Base-by-base conservation (phyloP, 257 asterid genomes). In the Solanum medicagineum region DNA sequence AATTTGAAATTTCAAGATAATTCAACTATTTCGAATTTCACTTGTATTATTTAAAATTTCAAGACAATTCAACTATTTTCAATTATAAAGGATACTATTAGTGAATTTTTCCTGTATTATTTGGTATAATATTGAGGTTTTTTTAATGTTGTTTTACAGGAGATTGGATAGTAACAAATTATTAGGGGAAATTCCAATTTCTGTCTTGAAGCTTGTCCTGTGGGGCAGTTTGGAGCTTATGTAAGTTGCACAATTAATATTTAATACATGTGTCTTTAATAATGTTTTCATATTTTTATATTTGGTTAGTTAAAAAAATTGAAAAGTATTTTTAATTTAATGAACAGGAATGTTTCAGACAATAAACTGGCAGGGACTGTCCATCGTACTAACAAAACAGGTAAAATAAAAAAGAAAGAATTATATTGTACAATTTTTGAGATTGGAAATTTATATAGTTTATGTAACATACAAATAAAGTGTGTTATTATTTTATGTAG, bases 291-390 rank as follows among this genome's bases (percentile, higher is more conserved):
- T 55, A 59, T 59, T 59, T 59, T 59, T 1, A n/a, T n/a, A 1
- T 70, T 40, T 69, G 42, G 0, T 62, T 62, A 62, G 69, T 60
- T 1, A 13, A 63, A 0, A 10, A 0, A 1, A 11, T 63, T 63
- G 15, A 1, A 60, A 22, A 60, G 3, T 36, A 10, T 0, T 4
- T 22, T 56, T 60, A 4, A 36, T 36, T 16, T 36, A 17, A 17
- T 49, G 44, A 49, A 75, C 89, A 91, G 94, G 87, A 57, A 91
- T 69, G 86, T 91, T 49, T 87, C 89, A 19, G 36, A 85, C 87
- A 91, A 91, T 85, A 68, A 59, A 5, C 73, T 91, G 84, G 86
- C 75, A 16, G 92, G 94, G 68, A 85, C 90, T 49, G 36, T 83
- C 17, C 54, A 22, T 75, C 45, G 40, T 22, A 4, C 60, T 49